Percentiles rank a stretch among this genome's conserved stretches.
These are phyloP conservation scores for Polygonum maritimum DNA, from an alignment of 148 eudicot species.

Conservation along the genomic window DNA sequence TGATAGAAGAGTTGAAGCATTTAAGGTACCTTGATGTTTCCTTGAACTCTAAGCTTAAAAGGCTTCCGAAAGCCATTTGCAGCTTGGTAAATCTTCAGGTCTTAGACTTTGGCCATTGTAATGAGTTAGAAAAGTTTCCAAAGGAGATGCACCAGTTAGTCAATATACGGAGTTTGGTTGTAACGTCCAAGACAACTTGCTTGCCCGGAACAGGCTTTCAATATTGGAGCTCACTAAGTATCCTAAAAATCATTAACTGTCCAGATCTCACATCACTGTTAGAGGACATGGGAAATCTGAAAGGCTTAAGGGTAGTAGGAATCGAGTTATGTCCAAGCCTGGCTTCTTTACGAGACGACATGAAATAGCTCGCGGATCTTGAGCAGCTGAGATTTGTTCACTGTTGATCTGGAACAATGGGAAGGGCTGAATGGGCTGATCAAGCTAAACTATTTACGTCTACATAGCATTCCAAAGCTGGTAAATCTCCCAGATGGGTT, in stretches of 20 bases:
- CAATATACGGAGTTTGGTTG: constrained; percentile 20
- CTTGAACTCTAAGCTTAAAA: constrained; percentile 19
- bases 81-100: constrained; percentile 32
- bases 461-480: constrained; percentile 26
- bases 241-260: constrained; percentile 18
- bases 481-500: constrained; percentile 21
- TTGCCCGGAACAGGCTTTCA: constrained; percentile 9
- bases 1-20: constrained; percentile 34
- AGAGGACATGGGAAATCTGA: constrained; percentile 20
- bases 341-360: constrained; percentile 24
- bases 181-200: constrained; percentile 21
- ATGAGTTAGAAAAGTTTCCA: constrained; percentile 27
- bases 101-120: constrained; percentile 19
- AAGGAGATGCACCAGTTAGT: constrained; percentile 16
- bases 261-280: constrained; percentile 16
- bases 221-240: constrained; percentile 17
- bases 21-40: constrained; percentile 30
- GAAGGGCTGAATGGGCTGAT: constrained; percentile 29
- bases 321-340: constrained; percentile 28
- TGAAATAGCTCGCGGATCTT: constrained; percentile 23
- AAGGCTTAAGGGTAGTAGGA: constrained; percentile 17
- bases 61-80: constrained; percentile 30
- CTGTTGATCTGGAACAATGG: constrained; percentile 26
- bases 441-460: constrained; percentile 16
- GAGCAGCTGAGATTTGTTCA: constrained; percentile 26